Evolutionary conservation across 768 basidiomycete genomes (phyloP), one percentile per base, ranked within the genome.

Genomic region (Lactarius indigo): DNA sequence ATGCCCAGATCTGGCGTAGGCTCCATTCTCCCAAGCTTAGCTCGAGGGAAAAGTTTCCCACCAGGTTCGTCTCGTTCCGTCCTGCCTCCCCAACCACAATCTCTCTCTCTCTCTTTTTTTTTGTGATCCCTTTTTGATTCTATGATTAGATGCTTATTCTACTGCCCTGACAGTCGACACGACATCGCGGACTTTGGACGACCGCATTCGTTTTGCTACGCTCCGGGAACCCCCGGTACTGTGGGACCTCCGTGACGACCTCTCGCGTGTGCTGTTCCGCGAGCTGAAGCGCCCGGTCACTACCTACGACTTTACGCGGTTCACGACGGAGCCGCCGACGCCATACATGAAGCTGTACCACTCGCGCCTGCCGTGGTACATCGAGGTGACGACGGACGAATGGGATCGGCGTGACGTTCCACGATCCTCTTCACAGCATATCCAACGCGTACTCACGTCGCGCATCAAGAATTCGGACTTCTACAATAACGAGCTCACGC

Each of bases 311-410:
- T 80, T 87, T 68, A 77, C 79, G 15, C 85, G 84, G 54, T 79
- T 84, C 60, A 84, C 82, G 28, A 84, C 83, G 17, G 77, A 78
- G 47, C 87, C 87, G 1, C 79, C 85, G 1, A 76, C 82, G 0
- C 71, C 76, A 6, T 75, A 75, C 64, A 81, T 89, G 78, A 84
- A 86, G 15, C 71, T 90, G 59, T 85, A 80, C 71, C 86, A 87
- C 74, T 75, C 82, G 0, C 76, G 78, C 41, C 75, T 87, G 1
- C 88, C 89, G 0, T 90, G 89, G 89, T 87, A 83, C 75, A 81
- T 90, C 73, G 88, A 89, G 69, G 77, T 88, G 20, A 71, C 72
- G 28, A 75, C 81, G 47, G 47, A 69, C 69, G 31, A 78, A 81
- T 50, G 79, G 80, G 2, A 75, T 82, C 28, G 87, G 87, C n/a